Percentiles rank a stretch among this genome's conserved stretches.
These are phyloP conservation scores for Podospora australis DNA, from an alignment of 495 filamentous ascomycete genomes.

Conservation along the genomic window DNA sequence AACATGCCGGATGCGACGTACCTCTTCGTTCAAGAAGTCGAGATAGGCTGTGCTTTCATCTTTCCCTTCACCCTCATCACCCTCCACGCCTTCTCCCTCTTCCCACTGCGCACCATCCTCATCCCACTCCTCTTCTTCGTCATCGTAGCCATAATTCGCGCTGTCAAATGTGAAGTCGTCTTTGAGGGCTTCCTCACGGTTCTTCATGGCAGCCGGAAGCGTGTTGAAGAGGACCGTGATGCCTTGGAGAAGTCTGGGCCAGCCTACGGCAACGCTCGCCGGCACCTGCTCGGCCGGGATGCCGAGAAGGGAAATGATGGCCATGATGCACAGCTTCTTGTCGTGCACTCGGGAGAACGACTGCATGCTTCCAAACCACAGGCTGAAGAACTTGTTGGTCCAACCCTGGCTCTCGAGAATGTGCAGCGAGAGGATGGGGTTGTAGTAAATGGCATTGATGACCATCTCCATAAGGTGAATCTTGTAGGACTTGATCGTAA, in stretches of 20 bases:
- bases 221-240: constrained; percentile 89
- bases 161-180: constrained; percentile 73
- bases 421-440: constrained; percentile 73
- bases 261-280: constrained; percentile 82
- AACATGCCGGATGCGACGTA: constrained; percentile 24
- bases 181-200: constrained; percentile 86
- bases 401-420: constrained; percentile 82
- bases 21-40: constrained; percentile 90
- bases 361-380: constrained; percentile 96
- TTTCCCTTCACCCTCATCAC: constrained; percentile 57
- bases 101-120: constrained; percentile 59
- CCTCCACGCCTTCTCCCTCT: constrained; percentile 44
- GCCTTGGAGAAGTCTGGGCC: constrained; percentile 84
- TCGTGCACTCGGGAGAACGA: constrained; percentile 91
- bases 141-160: constrained; percentile 66
- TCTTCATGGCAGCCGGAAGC: constrained; percentile 76
- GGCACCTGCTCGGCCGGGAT: constrained; percentile 74
- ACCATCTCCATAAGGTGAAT: constrained; percentile 99
- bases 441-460: constrained; percentile 97
- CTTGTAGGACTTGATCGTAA: constrained; percentile 81
- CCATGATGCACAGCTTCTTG: constrained; percentile 94
- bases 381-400: constrained; percentile 99
- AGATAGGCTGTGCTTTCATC: constrained; percentile 93
- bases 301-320: constrained; percentile 77
- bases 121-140: constrained; percentile 73